These are phyloP conservation scores for Effrenium voratum DNA, from an alignment of 73 alveolate species.

Conservation along the genomic window DNA sequence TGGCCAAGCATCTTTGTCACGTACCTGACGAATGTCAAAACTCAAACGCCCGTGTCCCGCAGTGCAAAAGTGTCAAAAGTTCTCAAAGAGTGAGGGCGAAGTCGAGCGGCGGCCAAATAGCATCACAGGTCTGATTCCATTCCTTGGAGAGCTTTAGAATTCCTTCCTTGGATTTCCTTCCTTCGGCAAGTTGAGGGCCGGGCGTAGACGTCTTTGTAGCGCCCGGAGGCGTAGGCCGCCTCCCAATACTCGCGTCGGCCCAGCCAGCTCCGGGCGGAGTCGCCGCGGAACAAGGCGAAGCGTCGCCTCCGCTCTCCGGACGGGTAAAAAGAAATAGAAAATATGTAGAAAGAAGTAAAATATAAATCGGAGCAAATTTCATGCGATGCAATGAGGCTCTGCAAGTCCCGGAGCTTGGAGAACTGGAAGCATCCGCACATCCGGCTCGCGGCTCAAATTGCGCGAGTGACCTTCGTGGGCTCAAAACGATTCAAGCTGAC, in stretches of 20 bases:
- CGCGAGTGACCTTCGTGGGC: too few species aligned
- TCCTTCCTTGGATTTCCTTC: not conserved
- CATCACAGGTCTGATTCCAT: conserved; percentile 90
- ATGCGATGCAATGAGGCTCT: too few species aligned
- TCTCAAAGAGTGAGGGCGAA: too few species aligned
- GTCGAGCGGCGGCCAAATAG: conserved; percentile 65
- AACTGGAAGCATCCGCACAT: too few species aligned
- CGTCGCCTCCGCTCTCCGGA: conserved; percentile 78
- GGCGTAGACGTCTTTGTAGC: conserved; percentile 20
- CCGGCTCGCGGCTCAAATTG: too few species aligned
- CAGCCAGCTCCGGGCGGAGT: conserved; percentile 69
- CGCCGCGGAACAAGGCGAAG: conserved; percentile 20
- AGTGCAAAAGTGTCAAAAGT: too few species aligned
- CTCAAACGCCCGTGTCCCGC: too few species aligned
- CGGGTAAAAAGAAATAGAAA: too few species aligned
- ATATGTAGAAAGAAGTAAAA: too few species aligned
- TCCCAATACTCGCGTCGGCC: conserved; percentile 87
- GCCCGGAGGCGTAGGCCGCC: conserved; percentile 74
- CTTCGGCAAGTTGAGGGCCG: not conserved
- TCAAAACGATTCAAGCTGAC: too few species aligned
- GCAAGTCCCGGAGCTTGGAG: too few species aligned
- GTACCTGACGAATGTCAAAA: not conserved
- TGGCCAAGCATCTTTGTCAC: not conserved
- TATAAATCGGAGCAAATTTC: too few species aligned
- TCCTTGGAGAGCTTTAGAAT: conserved; percentile 8